Percentiles rank a stretch among this genome's conserved stretches.
phyloP scores from a whole-genome alignment of 1,284 basidiomycete genomes.

The Rugosomyces carneus region DNA sequence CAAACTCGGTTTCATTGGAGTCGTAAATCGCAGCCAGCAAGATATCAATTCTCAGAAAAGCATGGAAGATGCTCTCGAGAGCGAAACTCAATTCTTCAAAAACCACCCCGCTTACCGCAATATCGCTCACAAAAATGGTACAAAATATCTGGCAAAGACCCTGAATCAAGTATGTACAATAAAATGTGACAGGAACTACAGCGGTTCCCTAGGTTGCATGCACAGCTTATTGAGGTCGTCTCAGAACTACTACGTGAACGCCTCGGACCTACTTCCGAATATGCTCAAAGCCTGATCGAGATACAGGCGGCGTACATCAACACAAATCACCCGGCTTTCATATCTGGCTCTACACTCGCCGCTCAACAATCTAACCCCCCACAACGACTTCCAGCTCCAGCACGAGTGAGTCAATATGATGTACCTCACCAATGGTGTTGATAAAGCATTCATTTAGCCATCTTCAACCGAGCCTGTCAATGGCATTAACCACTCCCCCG shows the following conservation, averaged over 20 bases:
- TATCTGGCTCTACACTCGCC: conserved; percentile 62
- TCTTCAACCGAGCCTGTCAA: conserved; percentile 52
- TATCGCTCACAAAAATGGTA: conserved; percentile 96
- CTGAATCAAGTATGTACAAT: conserved; percentile 73
- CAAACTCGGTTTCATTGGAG: conserved; percentile 96
- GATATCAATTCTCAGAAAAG: conserved; percentile 92
- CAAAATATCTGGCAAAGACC: conserved; percentile 90
- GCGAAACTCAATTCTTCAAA: conserved; percentile 91
- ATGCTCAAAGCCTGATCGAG: conserved; percentile 91
- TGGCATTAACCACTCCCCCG: conserved; percentile 37
- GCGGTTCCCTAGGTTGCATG: conserved; percentile 91
- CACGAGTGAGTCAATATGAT: conserved; percentile 41
- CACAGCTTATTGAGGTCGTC: conserved; percentile 95
- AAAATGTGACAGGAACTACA: conserved; percentile 73
- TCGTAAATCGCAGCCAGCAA: conserved; percentile 96
- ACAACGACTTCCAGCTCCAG: conserved; percentile 36
- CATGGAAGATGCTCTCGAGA: conserved; percentile 79
- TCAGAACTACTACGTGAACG: conserved; percentile 94
- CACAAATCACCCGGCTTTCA: conserved; percentile 92
- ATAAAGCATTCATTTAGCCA: conserved; percentile 33
- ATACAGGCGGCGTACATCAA: conserved; percentile 99
- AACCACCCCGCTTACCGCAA: conserved; percentile 91
- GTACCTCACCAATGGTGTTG: too few relatives aligned
- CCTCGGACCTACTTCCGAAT: conserved; percentile 93
- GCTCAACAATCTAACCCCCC: conserved; percentile 42